A percentile compares a stretch with the other conserved stretches of the same genome.
Evolutionary conservation across 257 asterid genomes (phyloP).

Genomic region (Eucommia ulmoides): DNA sequence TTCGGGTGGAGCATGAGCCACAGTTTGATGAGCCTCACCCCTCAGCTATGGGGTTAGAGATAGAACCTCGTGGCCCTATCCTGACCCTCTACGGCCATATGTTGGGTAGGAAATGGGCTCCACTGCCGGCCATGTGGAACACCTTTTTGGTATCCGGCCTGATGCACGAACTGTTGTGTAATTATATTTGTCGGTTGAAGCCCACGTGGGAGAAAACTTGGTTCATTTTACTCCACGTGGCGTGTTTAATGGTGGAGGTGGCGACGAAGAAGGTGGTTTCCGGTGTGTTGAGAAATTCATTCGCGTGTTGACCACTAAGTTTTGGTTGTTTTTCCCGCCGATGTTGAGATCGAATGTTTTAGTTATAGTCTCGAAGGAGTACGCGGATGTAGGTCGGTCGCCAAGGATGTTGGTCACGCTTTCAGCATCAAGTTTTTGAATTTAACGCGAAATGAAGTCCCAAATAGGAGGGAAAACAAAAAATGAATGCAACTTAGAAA

Average conservation of each 20-base stretch:
- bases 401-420: neutral
- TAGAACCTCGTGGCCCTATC: neutral
- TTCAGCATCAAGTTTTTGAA: no score
- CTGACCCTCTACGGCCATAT: neutral
- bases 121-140: neutral
- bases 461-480: no score
- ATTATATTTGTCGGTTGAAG: neutral
- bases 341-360: neutral
- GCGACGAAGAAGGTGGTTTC: neutral
- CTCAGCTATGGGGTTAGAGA: neutral
- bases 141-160: neutral
- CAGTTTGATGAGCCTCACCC: neutral
- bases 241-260: neutral
- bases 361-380: neutral
- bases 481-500: no score
- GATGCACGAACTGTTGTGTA: neutral
- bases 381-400: neutral
- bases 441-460: no score
- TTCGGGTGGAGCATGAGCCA: neutral
- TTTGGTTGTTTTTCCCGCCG: neutral
- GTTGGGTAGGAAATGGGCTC: neutral
- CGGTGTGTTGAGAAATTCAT: neutral
- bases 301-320: neutral
- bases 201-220: neutral
- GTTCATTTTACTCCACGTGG: neutral